A percentile compares a stretch with the other conserved stretches of the same genome.
Conservation (phyloP, 208 protist species). For the Trypanosoma boissoni region DNA sequence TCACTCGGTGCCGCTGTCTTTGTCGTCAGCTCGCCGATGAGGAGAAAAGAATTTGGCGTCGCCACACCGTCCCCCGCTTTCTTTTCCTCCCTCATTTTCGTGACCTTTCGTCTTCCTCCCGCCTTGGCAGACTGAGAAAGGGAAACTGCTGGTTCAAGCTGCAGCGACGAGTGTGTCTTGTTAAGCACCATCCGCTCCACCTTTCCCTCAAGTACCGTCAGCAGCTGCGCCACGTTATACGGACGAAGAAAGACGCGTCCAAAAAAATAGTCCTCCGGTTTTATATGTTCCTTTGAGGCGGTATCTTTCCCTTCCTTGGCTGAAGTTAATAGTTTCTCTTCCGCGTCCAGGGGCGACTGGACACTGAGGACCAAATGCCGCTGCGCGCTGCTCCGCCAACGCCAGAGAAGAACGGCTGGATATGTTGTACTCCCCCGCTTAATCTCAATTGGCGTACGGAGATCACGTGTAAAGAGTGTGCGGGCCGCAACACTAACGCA, state of each 20-base stretch:
- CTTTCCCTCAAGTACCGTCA: constrained; percentile 75
- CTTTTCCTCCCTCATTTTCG: not conserved
- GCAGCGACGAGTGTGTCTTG: constrained; percentile 49
- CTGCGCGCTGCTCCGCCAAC: constrained; percentile 48
- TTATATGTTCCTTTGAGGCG: constrained; percentile 10
- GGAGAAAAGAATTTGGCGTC: constrained; percentile 26
- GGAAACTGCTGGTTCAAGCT: constrained; percentile 18
- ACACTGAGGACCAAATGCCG: constrained; percentile 62
- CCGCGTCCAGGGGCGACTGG: constrained; percentile 5
- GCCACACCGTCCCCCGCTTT: not conserved
- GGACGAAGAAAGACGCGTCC: constrained; percentile 82
- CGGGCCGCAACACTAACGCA: constrained; percentile 1
- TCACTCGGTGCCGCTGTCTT: constrained; percentile 15
- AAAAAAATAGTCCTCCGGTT: constrained; percentile 53
- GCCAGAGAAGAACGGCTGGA: constrained; percentile 60
- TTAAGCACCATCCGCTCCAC: constrained; percentile 22
- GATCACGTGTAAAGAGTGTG: constrained; percentile 51
- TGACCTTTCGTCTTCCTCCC: not conserved
- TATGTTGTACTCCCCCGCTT: constrained; percentile 23
- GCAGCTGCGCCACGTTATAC: constrained; percentile 82
- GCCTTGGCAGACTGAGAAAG: not conserved
- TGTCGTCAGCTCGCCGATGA: constrained; percentile 38
- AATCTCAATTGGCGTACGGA: constrained; percentile 52
- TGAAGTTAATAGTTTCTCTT: not conserved
- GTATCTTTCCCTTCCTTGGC: not conserved